phyloP scores from a whole-genome alignment of 164 flowering plant species.

The Piper betle region DNA sequence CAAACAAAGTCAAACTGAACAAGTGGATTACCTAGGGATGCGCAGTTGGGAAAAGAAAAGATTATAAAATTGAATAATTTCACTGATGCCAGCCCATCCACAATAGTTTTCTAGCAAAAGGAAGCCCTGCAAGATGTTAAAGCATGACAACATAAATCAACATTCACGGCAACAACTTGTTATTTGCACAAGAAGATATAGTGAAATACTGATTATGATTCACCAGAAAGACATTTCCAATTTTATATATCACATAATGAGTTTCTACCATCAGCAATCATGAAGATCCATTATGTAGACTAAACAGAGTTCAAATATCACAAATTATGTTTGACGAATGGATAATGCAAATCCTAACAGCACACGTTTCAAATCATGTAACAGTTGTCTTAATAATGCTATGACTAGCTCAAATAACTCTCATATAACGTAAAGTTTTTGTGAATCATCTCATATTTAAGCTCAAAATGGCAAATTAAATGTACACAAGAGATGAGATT shows the following conservation, averaged over 20 bases:
- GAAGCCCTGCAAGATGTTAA: slow-evolving; percentile 27
- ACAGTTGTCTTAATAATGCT: too few species aligned
- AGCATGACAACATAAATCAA: not conserved
- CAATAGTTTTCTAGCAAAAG: slow-evolving; percentile 23
- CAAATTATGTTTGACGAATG: too few species aligned
- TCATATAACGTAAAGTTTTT: too few species aligned
- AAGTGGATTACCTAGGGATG: slow-evolving; percentile 56
- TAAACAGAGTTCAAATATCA: not conserved
- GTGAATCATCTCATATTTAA: not conserved
- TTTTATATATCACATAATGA: too few species aligned
- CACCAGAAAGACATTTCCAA: too few species aligned
- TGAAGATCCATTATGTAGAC: not conserved
- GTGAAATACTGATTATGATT: too few species aligned
- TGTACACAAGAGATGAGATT: not conserved
- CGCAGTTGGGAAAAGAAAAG: slow-evolving; percentile 68
- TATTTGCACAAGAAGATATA: not conserved
- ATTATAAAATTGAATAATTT: slow-evolving; percentile 55
- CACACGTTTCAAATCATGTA: too few species aligned
- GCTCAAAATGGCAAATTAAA: not conserved
- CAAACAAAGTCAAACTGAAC: not conserved
- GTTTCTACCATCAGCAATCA: too few species aligned
- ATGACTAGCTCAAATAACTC: too few species aligned
- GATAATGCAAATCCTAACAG: too few species aligned
- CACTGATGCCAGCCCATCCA: slow-evolving; percentile 69
- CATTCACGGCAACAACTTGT: not conserved